Evolutionary conservation across 345 rosid species (phyloP).

Genomic region (Ceriops decandra): DNA sequence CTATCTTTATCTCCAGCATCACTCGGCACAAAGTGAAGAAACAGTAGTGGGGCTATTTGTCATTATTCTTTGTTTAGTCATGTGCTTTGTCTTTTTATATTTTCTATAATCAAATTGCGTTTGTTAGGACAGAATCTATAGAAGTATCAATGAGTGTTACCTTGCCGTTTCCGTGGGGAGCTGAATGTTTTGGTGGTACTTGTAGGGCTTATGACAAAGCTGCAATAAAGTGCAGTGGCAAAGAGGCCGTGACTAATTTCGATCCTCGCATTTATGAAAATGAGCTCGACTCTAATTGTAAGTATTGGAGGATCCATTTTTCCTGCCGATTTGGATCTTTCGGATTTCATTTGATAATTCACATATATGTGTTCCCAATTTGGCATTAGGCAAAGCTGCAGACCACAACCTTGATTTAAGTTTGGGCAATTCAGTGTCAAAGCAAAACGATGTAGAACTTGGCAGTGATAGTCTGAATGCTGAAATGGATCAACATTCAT

Average conservation of each 20-base stretch:
- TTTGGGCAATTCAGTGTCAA: conserved; percentile 55
- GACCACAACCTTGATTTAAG: conserved; percentile 80
- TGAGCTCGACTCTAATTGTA: conserved; percentile 52
- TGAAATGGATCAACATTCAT: conserved; percentile 26
- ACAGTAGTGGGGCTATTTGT: too few relatives aligned
- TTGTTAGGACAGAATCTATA: neutral
- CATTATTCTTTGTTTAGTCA: neutral
- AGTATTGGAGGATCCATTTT: neutral
- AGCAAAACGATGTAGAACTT: conserved; percentile 25
- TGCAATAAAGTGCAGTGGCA: conserved; percentile 91
- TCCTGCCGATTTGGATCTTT: neutral
- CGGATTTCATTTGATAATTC: neutral
- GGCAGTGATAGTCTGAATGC: conserved; percentile 20
- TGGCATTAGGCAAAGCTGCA: conserved; percentile 34
- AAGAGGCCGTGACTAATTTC: conserved; percentile 91
- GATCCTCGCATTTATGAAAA: conserved; percentile 78
- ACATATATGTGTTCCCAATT: conserved; percentile 23
- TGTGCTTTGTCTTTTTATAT: neutral
- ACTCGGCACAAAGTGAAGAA: too few relatives aligned
- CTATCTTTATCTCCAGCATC: too few relatives aligned
- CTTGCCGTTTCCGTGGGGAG: neutral
- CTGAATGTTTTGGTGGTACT: conserved; percentile 2
- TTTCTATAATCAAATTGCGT: neutral
- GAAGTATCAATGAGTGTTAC: conserved; percentile 5
- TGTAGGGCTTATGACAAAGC: conserved; percentile 81